Conservation (phyloP, 1,284 basidiomycete genomes). For the Puccinia triticina region DNA sequence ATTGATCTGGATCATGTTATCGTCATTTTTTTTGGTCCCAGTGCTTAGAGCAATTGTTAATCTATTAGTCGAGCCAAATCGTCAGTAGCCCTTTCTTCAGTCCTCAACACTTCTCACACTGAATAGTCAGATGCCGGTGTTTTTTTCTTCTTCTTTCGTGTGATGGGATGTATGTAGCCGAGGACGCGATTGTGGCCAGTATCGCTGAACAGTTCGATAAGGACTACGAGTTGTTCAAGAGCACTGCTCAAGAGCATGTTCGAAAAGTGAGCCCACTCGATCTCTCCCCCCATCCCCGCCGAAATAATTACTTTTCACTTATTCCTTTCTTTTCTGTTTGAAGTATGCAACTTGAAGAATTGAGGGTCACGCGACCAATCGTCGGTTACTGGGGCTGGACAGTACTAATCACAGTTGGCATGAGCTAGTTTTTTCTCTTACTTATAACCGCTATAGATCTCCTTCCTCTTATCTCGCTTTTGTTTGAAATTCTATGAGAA, state of each 20-base stretch:
- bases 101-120: not conserved
- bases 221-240: conserved; percentile 16
- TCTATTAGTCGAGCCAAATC: conserved; percentile 44
- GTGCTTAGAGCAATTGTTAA: conserved; percentile 43
- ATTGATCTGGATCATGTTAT: not conserved
- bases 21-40: not conserved
- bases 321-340: no score
- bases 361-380: no score
- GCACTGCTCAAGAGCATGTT: conserved; percentile 29
- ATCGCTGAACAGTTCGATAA: conserved; percentile 44
- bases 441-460: not conserved
- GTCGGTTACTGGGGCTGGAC: no score
- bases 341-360: no score
- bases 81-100: not conserved
- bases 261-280: conserved; percentile 19
- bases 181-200: conserved; percentile 45
- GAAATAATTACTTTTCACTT: not conserved
- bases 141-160: not conserved
- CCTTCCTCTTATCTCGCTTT: not conserved
- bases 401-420: not conserved
- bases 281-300: not conserved
- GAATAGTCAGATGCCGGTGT: no score
- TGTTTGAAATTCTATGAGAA: not conserved
- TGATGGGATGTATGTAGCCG: conserved; percentile 5
- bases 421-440: not conserved